Conservation (phyloP, 805 yeast species). For the Sugiyamaella marilandica region DNA sequence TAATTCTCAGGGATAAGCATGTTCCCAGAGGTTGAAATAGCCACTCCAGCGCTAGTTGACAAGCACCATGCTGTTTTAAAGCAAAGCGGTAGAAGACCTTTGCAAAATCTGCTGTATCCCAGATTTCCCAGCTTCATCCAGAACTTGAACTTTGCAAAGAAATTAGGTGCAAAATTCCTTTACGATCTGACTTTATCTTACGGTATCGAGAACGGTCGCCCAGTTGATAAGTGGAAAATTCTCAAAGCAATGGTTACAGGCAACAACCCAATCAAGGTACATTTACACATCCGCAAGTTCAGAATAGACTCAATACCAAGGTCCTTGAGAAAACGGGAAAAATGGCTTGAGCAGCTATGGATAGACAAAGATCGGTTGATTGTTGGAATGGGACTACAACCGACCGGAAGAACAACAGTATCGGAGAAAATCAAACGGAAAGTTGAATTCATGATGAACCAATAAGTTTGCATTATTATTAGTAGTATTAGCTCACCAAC, state of each 20-base stretch:
- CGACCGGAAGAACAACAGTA: background rate
- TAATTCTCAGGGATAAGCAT: slow-evolving; percentile 54
- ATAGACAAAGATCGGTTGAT: slow-evolving; percentile 56
- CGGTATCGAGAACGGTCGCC: background rate
- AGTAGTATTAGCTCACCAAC: too few relatives aligned
- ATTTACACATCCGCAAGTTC: background rate
- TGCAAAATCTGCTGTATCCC: slow-evolving; percentile 68
- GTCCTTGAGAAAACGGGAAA: slow-evolving; percentile 32
- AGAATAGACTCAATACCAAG: background rate
- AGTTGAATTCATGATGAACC: background rate
- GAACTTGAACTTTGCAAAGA: slow-evolving; percentile 23
- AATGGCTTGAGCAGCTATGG: slow-evolving; percentile 78
- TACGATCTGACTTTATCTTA: slow-evolving; percentile 50
- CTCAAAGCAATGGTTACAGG: background rate
- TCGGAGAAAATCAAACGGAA: background rate
- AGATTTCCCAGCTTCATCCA: slow-evolving; percentile 44
- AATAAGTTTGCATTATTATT: background rate
- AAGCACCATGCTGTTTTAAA: slow-evolving; percentile 53
- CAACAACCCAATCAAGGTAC: background rate
- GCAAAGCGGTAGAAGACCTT: slow-evolving; percentile 54
- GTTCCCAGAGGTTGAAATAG: slow-evolving; percentile 81
- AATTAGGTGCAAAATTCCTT: slow-evolving; percentile 30
- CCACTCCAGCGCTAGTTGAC: slow-evolving; percentile 27
- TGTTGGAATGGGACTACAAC: background rate
- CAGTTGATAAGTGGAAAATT: background rate